Evolutionary conservation across 2,329 filamentous ascomycete species (phyloP).

Genomic region (Chaetomium sp.): DNA sequence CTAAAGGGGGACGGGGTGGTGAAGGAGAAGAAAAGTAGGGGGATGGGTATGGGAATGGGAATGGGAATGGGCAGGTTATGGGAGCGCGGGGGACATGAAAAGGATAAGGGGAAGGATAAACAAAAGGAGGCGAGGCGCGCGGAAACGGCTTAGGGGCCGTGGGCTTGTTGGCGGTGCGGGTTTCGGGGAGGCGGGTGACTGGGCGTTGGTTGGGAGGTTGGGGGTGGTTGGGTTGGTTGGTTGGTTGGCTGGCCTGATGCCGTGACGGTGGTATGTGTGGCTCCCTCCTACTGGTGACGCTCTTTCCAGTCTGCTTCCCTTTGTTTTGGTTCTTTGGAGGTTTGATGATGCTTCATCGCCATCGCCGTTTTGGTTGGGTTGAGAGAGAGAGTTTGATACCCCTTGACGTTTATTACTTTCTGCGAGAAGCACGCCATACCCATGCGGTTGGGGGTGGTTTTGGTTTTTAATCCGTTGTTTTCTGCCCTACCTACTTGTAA

Average conservation of each 20-base stretch:
- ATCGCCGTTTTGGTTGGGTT: not conserved
- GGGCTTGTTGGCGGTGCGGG: conserved; percentile 1
- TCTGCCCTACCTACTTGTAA: not conserved
- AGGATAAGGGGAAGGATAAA: not conserved
- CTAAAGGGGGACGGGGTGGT: not conserved
- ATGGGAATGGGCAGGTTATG: not conserved
- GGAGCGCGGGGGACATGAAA: not conserved
- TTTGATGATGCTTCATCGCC: not conserved
- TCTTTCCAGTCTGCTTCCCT: not conserved
- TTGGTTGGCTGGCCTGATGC: not conserved
- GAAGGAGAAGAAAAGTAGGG: conserved; percentile 3
- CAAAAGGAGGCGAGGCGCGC: not conserved
- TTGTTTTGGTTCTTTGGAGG: not conserved
- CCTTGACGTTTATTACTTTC: conserved; percentile 1
- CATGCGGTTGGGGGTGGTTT: not conserved
- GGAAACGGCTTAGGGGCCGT: conserved; percentile 6
- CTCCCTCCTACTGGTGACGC: not conserved
- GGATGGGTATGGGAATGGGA: not conserved
- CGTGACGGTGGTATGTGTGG: not conserved
- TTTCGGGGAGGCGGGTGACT: not conserved
- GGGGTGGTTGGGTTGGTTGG: not conserved
- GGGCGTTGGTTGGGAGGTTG: not conserved
- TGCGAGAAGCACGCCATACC: not conserved
- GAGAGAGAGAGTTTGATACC: conserved; percentile 5
- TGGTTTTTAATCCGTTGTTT: not conserved